phyloP scores from a whole-genome alignment of 192 early-diverging fungal genomes.

The Chytriomyces sp. region DNA sequence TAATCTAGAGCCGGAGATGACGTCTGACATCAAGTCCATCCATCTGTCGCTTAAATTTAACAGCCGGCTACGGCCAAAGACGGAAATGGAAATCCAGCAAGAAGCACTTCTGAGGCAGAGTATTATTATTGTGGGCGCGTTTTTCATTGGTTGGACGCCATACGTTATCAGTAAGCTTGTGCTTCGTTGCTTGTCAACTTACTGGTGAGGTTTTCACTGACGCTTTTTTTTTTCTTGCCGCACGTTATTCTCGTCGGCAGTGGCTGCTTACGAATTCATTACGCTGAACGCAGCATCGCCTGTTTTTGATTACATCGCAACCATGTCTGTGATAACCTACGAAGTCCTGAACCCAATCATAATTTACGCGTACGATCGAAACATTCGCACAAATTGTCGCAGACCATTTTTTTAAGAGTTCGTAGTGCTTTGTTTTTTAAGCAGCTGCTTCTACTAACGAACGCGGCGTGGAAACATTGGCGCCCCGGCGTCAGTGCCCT shows the following conservation, averaged over 20 bases:
- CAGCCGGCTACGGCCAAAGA: neutral
- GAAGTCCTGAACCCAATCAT: slow-evolving; percentile 10
- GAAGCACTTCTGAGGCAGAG: slow-evolving; percentile 8
- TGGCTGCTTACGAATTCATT: neutral
- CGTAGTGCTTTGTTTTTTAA: too few relatives aligned
- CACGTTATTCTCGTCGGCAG: too few relatives aligned
- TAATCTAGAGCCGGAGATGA: too few relatives aligned
- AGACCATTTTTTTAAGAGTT: too few relatives aligned
- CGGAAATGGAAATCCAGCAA: neutral
- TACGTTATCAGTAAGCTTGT: neutral
- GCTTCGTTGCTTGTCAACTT: neutral
- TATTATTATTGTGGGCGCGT: neutral
- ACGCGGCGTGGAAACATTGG: too few relatives aligned
- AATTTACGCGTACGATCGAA: neutral
- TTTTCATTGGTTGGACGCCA: slow-evolving; percentile 4
- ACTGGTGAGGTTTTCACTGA: neutral
- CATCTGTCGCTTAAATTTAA: neutral
- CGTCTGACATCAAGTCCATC: neutral
- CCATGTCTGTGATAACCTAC: neutral
- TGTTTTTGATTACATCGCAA: neutral
- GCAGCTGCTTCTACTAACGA: too few relatives aligned
- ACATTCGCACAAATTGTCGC: neutral
- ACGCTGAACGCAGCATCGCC: neutral
- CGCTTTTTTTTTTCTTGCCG: too few relatives aligned
- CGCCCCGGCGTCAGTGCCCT: too few relatives aligned